phyloP scores from a whole-genome alignment of 164 flowering plant species.

The Kalanchoe fedtschenkoi region DNA sequence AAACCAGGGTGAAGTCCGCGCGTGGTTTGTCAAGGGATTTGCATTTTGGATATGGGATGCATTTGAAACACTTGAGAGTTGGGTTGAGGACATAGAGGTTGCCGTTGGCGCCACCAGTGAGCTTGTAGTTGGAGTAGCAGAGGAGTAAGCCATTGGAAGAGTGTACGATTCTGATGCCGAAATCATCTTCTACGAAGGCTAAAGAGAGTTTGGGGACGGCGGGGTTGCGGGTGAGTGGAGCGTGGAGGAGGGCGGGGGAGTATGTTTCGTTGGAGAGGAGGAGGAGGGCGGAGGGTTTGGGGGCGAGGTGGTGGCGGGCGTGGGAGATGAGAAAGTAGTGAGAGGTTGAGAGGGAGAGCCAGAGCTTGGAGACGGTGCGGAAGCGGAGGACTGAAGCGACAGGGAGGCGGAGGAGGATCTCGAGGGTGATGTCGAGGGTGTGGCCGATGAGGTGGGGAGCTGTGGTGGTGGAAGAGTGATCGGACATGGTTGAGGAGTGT shows the following conservation, averaged over 20 bases:
- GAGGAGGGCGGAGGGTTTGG: conserved; percentile 3
- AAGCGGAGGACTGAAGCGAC: background rate
- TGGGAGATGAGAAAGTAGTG: background rate
- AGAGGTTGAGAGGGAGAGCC: background rate
- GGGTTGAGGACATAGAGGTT: conserved; percentile 1
- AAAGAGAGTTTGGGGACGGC: background rate
- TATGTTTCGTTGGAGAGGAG: conserved; percentile 4
- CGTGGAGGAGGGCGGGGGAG: background rate
- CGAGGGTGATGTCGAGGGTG: conserved; percentile 1
- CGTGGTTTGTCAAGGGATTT: background rate
- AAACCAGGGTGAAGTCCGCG: background rate
- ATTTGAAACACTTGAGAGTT: background rate
- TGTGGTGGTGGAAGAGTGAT: background rate
- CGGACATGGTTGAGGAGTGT: background rate
- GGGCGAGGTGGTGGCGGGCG: background rate
- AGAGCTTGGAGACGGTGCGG: conserved; percentile 1
- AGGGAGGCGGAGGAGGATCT: background rate
- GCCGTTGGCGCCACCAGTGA: background rate
- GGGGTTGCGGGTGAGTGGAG: background rate
- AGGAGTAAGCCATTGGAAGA: background rate
- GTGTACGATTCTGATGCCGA: background rate
- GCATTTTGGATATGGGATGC: background rate
- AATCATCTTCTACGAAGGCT: background rate
- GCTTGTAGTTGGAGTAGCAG: background rate
- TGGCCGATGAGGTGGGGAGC: background rate